phyloP scores from a whole-genome alignment of 148 eudicot genomes.

The Chenopodium album region DNA sequence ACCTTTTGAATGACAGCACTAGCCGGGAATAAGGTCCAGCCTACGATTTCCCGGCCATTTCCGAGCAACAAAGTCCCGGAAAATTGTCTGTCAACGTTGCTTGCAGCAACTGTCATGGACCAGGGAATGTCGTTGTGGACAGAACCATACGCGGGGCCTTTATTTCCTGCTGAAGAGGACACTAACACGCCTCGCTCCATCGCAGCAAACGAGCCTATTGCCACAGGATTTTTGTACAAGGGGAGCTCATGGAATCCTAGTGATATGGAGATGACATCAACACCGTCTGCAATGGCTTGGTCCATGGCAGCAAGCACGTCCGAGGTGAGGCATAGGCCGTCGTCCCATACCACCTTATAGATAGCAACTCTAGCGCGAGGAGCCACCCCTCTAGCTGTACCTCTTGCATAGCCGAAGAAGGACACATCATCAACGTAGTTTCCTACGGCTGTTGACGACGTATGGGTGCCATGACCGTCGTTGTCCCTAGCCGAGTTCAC shows the following conservation, averaged over 20 bases:
- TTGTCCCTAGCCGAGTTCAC: conserved; percentile 58
- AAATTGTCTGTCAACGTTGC: conserved; percentile 56
- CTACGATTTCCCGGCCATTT: conserved; percentile 33
- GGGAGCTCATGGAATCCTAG: conserved; percentile 36
- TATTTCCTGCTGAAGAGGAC: conserved; percentile 61
- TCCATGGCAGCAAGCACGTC: conserved; percentile 64
- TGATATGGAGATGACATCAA: conserved; percentile 60
- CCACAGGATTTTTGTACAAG: conserved; percentile 47
- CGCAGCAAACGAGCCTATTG: conserved; percentile 59
- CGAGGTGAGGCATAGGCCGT: conserved; percentile 30
- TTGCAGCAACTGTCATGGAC: conserved; percentile 49
- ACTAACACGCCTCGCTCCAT: conserved; percentile 58
- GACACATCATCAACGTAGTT: conserved; percentile 47
- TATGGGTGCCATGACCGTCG: conserved; percentile 77
- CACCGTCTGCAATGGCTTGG: conserved; percentile 59
- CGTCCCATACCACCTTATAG: conserved; percentile 66
- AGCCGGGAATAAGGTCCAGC: conserved; percentile 37
- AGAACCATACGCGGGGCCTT: conserved; percentile 41
- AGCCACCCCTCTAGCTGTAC: conserved; percentile 62
- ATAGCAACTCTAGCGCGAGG: conserved; percentile 64
- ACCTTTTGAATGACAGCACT: conserved; percentile 22
- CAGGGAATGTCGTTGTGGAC: conserved; percentile 71
- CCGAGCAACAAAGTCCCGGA: conserved; percentile 44
- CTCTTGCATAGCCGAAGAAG: conserved; percentile 61
- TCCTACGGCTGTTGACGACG: conserved; percentile 61